Percentiles rank a stretch among this genome's conserved stretches.
Evolutionary conservation across 768 basidiomycete genomes (phyloP).

Genomic region (Serendipita sp.): DNA sequence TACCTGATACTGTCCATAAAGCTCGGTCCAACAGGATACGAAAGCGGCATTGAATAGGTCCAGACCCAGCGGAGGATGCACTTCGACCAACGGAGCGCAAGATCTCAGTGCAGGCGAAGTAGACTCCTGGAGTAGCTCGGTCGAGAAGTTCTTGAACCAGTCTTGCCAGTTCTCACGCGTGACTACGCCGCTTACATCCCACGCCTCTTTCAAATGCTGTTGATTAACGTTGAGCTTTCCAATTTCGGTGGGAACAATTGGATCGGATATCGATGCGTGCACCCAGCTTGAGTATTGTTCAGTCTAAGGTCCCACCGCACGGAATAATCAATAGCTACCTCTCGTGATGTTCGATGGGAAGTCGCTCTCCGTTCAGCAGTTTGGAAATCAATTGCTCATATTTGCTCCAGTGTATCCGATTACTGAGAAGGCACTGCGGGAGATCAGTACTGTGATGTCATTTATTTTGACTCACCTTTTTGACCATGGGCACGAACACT

Average conservation of each 20-base stretch:
- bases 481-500: slow-evolving; percentile 93
- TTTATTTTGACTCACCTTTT: slow-evolving; percentile 52
- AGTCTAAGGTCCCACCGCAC: background rate
- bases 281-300: slow-evolving; percentile 5
- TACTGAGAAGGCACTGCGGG: slow-evolving; percentile 55
- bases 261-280: slow-evolving; percentile 11
- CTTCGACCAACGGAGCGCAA: slow-evolving; percentile 85
- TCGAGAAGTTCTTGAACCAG: slow-evolving; percentile 86
- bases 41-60: slow-evolving; percentile 98
- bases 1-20: slow-evolving; percentile 95
- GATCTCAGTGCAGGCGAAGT: slow-evolving; percentile 96
- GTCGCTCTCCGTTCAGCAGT: slow-evolving; percentile 77
- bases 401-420: slow-evolving; percentile 60
- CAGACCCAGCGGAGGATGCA: slow-evolving; percentile 77
- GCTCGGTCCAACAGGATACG: slow-evolving; percentile 89
- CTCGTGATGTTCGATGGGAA: slow-evolving; percentile 60
- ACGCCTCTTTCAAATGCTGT: slow-evolving; percentile 90
- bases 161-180: slow-evolving; percentile 85
- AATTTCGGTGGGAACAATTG: slow-evolving; percentile 53
- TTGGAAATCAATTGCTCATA: slow-evolving; percentile 84
- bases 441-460: background rate
- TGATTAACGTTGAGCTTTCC: slow-evolving; percentile 90
- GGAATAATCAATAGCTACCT: slow-evolving; percentile 20
- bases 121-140: slow-evolving; percentile 96
- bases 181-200: slow-evolving; percentile 68